Conservation (phyloP, 306 rosid genomes). For the apple (Malus domestica) region ASM211411v1 NC_041803.1:54248001-54248500, state of each 20-base stretch:
- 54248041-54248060: conserved; percentile 67
- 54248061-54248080: conserved; percentile 58
- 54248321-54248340: conserved; percentile 81
- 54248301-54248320: conserved; percentile 55
- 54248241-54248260: background rate
- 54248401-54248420: background rate
- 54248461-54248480: conserved; percentile 10
- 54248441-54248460: conserved; percentile 1
- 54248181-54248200: no score
- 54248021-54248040: conserved; percentile 43
- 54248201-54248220: background rate
- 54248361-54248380: conserved; percentile 59
- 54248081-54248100: conserved; percentile 49
- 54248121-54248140: background rate
- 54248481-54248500: conserved; percentile 74
- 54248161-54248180: background rate
- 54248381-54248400: conserved; percentile 1
- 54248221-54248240: background rate
- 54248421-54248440: background rate
- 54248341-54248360: conserved; percentile 85
- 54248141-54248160: background rate
- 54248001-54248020: conserved; percentile 38
- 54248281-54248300: background rate
- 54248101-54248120: background rate
- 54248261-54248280: background rate